Conservation (phyloP, 768 basidiomycete species). For the Calocybe gangraenosa region DNA sequence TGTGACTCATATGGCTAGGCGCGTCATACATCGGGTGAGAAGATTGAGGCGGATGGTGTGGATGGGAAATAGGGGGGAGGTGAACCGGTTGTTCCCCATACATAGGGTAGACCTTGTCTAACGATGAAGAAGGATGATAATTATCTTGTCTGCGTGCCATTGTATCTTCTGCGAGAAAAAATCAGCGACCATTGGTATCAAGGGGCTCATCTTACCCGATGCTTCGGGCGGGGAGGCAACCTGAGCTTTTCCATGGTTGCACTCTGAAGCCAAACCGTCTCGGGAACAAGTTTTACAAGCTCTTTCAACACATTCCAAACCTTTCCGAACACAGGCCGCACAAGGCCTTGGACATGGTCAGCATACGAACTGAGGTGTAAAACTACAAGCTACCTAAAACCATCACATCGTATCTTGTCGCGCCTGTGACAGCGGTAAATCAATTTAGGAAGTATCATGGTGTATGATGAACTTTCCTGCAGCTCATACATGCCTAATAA, state of each 20-base stretch:
- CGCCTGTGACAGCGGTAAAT: conserved; percentile 32
- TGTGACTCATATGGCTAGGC: conserved; percentile 11
- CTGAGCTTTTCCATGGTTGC: conserved; percentile 35
- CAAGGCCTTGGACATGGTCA: conserved; percentile 39
- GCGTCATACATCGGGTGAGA: conserved; percentile 15
- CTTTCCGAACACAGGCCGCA: conserved; percentile 43
- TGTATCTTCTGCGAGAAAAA: conserved; percentile 1
- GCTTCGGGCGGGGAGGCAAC: conserved; percentile 19
- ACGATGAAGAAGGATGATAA: conserved; percentile 6
- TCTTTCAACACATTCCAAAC: conserved; percentile 48
- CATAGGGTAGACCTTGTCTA: conserved; percentile 14
- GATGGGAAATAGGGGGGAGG: conserved; percentile 20
- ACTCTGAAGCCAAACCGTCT: conserved; percentile 42
- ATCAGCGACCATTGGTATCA: not conserved
- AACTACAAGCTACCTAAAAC: conserved; percentile 37
- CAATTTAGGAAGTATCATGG: not conserved
- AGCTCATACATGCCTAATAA: conserved; percentile 52
- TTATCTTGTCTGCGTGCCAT: conserved; percentile 2
- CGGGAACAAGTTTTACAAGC: conserved; percentile 40
- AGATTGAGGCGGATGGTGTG: conserved; percentile 18
- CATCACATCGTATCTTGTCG: conserved; percentile 61
- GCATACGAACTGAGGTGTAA: not conserved
- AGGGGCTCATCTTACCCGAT: conserved; percentile 15
- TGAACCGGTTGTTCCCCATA: conserved; percentile 19
- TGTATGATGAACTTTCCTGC: conserved; percentile 59